These are phyloP conservation scores for Ogataea neopini DNA, from an alignment of 805 yeast species.

Conservation along the genomic window DNA sequence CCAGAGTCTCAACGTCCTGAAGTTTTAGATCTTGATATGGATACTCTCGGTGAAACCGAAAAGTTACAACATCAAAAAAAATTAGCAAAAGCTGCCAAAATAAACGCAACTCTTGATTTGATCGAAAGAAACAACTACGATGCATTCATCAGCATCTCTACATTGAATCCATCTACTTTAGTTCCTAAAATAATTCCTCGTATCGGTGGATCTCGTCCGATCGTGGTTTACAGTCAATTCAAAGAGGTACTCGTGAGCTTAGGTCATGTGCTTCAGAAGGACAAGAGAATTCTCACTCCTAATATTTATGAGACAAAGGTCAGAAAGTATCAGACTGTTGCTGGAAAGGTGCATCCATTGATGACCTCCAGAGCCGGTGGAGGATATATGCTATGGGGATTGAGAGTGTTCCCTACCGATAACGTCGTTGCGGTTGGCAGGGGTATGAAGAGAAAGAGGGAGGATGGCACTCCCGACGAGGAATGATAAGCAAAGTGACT, in stretches of 20 bases:
- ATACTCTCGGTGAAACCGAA: not conserved
- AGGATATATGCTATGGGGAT: constrained; percentile 80
- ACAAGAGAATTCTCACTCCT: constrained; percentile 77
- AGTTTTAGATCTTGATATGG: constrained; percentile 52
- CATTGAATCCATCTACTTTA: constrained; percentile 67
- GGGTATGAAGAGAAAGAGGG: constrained; percentile 46
- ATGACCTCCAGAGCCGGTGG: constrained; percentile 95
- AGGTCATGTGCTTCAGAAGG: constrained; percentile 65
- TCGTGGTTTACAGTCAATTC: constrained; percentile 78
- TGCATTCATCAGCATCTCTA: constrained; percentile 70
- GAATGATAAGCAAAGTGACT: constrained; percentile 6
- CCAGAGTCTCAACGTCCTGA: constrained; percentile 62
- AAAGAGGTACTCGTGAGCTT: constrained; percentile 79
- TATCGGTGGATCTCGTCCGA: constrained; percentile 82
- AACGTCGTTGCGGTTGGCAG: constrained; percentile 69
- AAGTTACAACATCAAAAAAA: constrained; percentile 65
- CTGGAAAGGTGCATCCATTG: constrained; percentile 91
- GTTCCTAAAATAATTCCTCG: constrained; percentile 61
- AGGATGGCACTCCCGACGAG: no score
- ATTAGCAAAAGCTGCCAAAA: constrained; percentile 53
- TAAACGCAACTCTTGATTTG: constrained; percentile 49
- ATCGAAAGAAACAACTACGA: constrained; percentile 62
- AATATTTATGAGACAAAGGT: constrained; percentile 79
- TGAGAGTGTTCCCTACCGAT: constrained; percentile 72
- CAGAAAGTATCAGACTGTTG: constrained; percentile 86